Evolutionary conservation across 768 basidiomycete genomes (phyloP).

Genomic region (Pisolithus tinctorius): DNA sequence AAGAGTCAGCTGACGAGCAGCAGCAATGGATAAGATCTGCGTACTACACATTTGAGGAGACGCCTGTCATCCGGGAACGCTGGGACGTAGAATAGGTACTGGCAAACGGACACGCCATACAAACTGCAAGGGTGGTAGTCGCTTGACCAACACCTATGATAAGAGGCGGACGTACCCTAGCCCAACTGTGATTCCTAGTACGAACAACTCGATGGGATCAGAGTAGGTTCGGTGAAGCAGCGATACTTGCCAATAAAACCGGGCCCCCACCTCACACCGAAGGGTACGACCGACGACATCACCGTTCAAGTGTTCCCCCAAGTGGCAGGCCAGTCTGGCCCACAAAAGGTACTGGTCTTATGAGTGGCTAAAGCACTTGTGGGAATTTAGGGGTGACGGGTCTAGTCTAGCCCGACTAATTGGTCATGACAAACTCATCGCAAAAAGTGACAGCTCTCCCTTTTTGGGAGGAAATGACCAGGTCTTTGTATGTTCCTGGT

Average conservation of each 20-base stretch:
- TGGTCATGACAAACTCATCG: too few species aligned
- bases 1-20: neutral
- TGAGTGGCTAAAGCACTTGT: too few species aligned
- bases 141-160: neutral
- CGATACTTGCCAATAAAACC: constrained; percentile 12
- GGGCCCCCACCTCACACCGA: constrained; percentile 6
- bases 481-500: too few species aligned
- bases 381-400: too few species aligned
- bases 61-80: constrained; percentile 13
- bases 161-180: constrained; percentile 5
- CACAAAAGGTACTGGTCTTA: too few species aligned
- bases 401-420: too few species aligned
- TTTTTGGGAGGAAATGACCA: too few species aligned
- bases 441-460: too few species aligned
- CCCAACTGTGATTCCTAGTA: constrained; percentile 9
- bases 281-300: neutral
- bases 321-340: too few species aligned
- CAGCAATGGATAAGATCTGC: neutral
- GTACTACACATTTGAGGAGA: constrained; percentile 9
- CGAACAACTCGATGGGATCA: neutral
- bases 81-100: constrained; percentile 13
- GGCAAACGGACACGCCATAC: constrained; percentile 13
- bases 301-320: too few species aligned
- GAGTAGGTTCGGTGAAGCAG: neutral
- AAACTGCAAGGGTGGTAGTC: constrained; percentile 5